Evolutionary conservation across 1,139 yeast species (phyloP).

Genomic region (Hyphopichia burtonii): DNA sequence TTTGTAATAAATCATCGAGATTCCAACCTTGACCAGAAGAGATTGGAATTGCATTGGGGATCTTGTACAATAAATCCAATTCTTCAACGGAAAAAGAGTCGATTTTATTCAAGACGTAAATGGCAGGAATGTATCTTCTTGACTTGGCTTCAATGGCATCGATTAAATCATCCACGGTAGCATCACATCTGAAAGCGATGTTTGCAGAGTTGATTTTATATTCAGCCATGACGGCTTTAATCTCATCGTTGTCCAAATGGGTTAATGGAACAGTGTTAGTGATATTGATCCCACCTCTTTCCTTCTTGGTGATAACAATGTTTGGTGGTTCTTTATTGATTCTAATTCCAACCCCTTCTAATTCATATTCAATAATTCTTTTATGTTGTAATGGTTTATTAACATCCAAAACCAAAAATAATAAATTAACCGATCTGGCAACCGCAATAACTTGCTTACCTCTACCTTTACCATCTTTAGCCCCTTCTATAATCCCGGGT

Average conservation of each 20-base stretch:
- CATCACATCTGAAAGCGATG: constrained; percentile 94
- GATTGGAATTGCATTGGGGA: constrained; percentile 96
- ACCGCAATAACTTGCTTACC: constrained; percentile 99
- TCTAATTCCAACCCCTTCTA: constrained; percentile 97
- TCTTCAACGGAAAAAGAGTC: constrained; percentile 94
- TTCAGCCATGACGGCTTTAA: constrained; percentile 93
- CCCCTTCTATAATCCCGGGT: constrained; percentile 99
- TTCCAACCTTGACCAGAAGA: constrained; percentile 97
- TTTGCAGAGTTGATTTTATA: constrained; percentile 96
- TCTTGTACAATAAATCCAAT: constrained; percentile 80
- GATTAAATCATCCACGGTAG: constrained; percentile 92
- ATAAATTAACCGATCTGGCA: constrained; percentile 90
- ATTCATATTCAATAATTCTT: constrained; percentile 86
- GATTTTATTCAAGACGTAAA: constrained; percentile 90
- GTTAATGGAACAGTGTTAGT: constrained; percentile 93
- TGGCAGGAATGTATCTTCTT: constrained; percentile 91
- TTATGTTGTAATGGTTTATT: constrained; percentile 95
- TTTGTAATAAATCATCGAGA: constrained; percentile 85
- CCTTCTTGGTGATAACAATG: constrained; percentile 86
- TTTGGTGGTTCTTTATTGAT: constrained; percentile 91
- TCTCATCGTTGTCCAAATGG: constrained; percentile 86
- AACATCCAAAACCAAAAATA: constrained; percentile 91
- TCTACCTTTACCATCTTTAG: constrained; percentile 98
- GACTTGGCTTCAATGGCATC: constrained; percentile 90
- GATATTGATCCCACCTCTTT: constrained; percentile 91